Evolutionary conservation across 2,329 filamentous ascomycete species (phyloP), one percentile per base, ranked within the genome.

Genomic region (Cryphonectria radicalis): DNA sequence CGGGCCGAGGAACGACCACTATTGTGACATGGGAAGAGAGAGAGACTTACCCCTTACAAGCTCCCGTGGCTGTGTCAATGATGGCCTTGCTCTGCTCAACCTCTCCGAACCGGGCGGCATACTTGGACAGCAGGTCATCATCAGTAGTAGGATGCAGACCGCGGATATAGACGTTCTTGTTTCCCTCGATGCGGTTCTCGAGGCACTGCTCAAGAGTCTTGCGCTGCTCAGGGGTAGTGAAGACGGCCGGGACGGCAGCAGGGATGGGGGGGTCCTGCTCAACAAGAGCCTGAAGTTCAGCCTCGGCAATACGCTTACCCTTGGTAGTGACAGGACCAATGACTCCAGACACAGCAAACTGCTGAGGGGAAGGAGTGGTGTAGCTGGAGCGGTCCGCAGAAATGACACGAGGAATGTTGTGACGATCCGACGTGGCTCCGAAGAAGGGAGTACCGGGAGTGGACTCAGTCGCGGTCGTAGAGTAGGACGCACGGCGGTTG

Each of bases 51-150:
- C 96, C 96, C 84, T 99, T 99, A 89, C 96, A 99, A 74, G 94
- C 91, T 72, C 94, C 93, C 65, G 94, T 97, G 76, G 92, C 91
- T 67, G 95, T 92, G 83, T 99, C 97, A 78, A 99, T 97, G 83
- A 99, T 99, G 19, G 97, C 96, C 86, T 99, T 99, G 78, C 94
- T 98, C 75, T 95, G 97, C 83, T 97, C 94, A 71, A 99, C 96
- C 73, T 92, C 91, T 59, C 96, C 97, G 79, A 98, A 99, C 66
- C 95, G 93, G 76, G 89, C 87, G 60, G 95, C 92, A 83, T 96
- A 98, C 60, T 87, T 86, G 76, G 92, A 88, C 25, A 99, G 85
- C 79, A 97, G 91, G 66, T 97, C 93, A 78, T 99, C 96, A 65
- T 97, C 96, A 0, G 95, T 99, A 77, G 97, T 95, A 0, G 96